A percentile compares a stretch with the other conserved stretches of the same genome.
Evolutionary conservation across 2,329 filamentous ascomycete genomes (phyloP).

Genomic region (Penicillium sp.): DNA sequence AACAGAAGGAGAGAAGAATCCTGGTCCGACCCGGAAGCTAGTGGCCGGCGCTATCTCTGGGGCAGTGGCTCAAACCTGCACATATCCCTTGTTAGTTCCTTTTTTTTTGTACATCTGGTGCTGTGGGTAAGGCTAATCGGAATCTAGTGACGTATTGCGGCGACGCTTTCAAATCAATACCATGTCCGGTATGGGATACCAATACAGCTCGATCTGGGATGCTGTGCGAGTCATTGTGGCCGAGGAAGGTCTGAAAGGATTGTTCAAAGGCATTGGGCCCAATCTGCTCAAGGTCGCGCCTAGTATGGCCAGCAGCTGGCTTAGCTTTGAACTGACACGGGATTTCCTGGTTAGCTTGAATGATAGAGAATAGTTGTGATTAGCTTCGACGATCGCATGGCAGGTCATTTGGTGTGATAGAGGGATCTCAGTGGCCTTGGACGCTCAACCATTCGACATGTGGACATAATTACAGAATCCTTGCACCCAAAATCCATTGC

Average conservation of each 20-base stretch:
- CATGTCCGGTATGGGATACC: constrained; percentile 96
- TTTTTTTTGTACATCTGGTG: background rate
- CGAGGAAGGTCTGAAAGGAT: constrained; percentile 74
- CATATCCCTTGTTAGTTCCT: constrained; percentile 81
- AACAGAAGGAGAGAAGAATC: constrained; percentile 78
- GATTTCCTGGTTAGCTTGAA: constrained; percentile 68
- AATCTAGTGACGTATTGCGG: constrained; percentile 75
- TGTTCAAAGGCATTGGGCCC: constrained; percentile 94
- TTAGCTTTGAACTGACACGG: constrained; percentile 89
- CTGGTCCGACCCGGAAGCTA: constrained; percentile 71
- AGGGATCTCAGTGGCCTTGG: no score
- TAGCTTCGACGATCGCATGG: constrained; percentile 10
- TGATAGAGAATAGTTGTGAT: constrained; percentile 23
- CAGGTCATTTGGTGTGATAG: no score
- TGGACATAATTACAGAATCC: no score
- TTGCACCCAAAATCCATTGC: no score
- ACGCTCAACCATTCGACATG: no score
- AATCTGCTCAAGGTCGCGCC: constrained; percentile 96
- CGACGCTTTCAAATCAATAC: constrained; percentile 97
- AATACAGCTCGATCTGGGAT: constrained; percentile 81
- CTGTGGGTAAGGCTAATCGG: constrained; percentile 6
- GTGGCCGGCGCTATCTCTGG: constrained; percentile 90
- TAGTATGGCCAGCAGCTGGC: constrained; percentile 97
- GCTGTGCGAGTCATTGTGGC: constrained; percentile 74
- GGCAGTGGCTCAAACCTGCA: constrained; percentile 92